A percentile compares a stretch with the other conserved stretches of the same genome.
Evolutionary conservation across 2,329 filamentous ascomycete species (phyloP).

Genomic region (Trematosphaeria pertusa): DNA sequence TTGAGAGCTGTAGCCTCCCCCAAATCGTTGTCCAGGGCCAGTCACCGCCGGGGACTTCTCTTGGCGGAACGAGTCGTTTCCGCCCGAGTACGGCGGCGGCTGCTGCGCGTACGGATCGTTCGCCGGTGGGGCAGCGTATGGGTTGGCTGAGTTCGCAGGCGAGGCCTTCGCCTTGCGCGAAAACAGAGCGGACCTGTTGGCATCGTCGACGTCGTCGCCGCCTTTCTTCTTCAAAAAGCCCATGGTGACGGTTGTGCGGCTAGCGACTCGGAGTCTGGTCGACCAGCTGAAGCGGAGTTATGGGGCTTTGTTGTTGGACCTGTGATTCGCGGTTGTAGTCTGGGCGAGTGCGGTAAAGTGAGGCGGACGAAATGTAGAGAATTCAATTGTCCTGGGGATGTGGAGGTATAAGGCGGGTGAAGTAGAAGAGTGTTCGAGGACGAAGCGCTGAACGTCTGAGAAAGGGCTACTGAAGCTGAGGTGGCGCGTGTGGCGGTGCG

Average conservation of each 20-base stretch:
- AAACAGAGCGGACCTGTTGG: slow-evolving; percentile 66
- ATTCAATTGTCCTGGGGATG: neutral
- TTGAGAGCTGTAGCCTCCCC: slow-evolving; percentile 40
- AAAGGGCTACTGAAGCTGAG: too few species aligned
- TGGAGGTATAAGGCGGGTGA: neutral
- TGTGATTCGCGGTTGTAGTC: too few species aligned
- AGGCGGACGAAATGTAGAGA: neutral
- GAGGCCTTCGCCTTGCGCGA: slow-evolving; percentile 60
- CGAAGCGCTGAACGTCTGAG: too few species aligned
- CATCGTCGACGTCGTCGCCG: slow-evolving; percentile 59
- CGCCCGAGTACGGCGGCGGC: slow-evolving; percentile 48
- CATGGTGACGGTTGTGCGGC: slow-evolving; percentile 39
- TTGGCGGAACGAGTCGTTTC: slow-evolving; percentile 43
- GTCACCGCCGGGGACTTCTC: slow-evolving; percentile 54
- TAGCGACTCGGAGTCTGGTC: too few species aligned
- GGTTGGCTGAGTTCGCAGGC: slow-evolving; percentile 58
- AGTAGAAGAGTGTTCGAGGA: too few species aligned
- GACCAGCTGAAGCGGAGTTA: too few species aligned
- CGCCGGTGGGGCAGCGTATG: slow-evolving; percentile 60
- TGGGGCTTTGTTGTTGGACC: too few species aligned
- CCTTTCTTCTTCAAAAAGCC: slow-evolving; percentile 61
- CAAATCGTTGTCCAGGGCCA: slow-evolving; percentile 52
- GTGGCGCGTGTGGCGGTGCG: too few species aligned
- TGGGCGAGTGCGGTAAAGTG: slow-evolving; percentile 3
- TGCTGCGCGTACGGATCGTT: slow-evolving; percentile 61